Evolutionary conservation across 805 yeast genomes (phyloP).

Genomic region (Komagataella ulmi): DNA sequence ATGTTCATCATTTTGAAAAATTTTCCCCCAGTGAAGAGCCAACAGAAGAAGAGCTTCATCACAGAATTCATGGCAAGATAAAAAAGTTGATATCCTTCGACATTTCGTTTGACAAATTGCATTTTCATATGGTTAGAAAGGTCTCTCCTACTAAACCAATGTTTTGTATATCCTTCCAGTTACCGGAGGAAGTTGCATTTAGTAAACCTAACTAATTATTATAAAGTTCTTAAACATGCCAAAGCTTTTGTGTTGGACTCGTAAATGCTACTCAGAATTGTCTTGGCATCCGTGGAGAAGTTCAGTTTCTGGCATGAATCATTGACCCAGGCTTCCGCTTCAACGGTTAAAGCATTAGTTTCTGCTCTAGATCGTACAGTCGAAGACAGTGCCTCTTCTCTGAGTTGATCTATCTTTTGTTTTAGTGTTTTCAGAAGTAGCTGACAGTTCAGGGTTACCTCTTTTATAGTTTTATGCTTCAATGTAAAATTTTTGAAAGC

Average conservation of each 20-base stretch:
- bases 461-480: neutral
- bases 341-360: neutral
- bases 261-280: neutral
- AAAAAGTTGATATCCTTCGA: constrained; percentile 30
- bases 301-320: neutral
- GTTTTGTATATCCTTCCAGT: constrained; percentile 74
- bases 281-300: neutral
- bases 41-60: constrained; percentile 47
- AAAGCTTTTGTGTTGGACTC: neutral
- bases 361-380: neutral
- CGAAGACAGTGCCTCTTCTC: neutral
- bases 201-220: neutral
- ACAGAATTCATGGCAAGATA: constrained; percentile 47
- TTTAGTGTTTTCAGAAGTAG: neutral
- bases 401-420: neutral
- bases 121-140: constrained; percentile 77
- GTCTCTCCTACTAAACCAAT: constrained; percentile 96
- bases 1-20: constrained; percentile 90
- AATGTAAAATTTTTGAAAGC: neutral
- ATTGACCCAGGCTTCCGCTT: neutral
- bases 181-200: constrained; percentile 60
- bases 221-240: neutral
- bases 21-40: constrained; percentile 60
- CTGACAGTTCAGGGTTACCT: neutral
- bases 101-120: constrained; percentile 31